phyloP scores from a whole-genome alignment of 129 eudicot genomes.

The Dittrichia graveolens region DNA sequence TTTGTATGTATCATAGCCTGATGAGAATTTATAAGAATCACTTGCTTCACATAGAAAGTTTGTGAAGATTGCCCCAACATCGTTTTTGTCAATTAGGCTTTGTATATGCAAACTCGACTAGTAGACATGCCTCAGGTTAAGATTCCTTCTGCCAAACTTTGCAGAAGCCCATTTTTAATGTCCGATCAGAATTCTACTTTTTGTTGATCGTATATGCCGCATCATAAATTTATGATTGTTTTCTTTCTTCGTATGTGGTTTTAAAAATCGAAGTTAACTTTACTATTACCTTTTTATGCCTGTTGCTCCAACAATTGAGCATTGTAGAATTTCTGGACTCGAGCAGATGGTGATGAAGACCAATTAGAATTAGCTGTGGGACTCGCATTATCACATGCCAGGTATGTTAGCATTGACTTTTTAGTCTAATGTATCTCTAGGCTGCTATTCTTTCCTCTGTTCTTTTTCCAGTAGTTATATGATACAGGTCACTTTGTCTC shows the following conservation, averaged over 20 bases:
- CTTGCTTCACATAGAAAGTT: neutral
- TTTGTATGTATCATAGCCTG: neutral
- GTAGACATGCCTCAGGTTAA: neutral
- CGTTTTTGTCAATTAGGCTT: neutral
- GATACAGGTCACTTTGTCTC: neutral
- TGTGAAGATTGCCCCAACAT: constrained; percentile 6
- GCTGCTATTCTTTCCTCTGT: constrained; percentile 16
- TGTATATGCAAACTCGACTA: neutral
- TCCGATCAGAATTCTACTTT: neutral
- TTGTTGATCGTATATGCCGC: constrained; percentile 7
- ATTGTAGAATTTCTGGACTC: constrained; percentile 48
- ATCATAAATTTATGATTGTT: neutral
- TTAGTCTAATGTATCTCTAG: neutral
- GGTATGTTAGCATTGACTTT: constrained; percentile 36
- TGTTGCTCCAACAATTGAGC: constrained; percentile 21
- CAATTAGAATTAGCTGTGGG: constrained; percentile 42
- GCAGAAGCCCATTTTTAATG: neutral
- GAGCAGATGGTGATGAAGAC: constrained; percentile 53
- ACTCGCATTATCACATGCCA: constrained; percentile 29
- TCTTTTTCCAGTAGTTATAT: neutral
- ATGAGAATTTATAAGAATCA: neutral
- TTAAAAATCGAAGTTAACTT: constrained; percentile 1
- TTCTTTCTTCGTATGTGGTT: neutral
- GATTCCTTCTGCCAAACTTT: neutral
- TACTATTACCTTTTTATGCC: constrained; percentile 16